These are phyloP conservation scores for Lathyrus oleraceus DNA, from an alignment of 306 rosid genomes.

Conservation along the genomic window DNA sequence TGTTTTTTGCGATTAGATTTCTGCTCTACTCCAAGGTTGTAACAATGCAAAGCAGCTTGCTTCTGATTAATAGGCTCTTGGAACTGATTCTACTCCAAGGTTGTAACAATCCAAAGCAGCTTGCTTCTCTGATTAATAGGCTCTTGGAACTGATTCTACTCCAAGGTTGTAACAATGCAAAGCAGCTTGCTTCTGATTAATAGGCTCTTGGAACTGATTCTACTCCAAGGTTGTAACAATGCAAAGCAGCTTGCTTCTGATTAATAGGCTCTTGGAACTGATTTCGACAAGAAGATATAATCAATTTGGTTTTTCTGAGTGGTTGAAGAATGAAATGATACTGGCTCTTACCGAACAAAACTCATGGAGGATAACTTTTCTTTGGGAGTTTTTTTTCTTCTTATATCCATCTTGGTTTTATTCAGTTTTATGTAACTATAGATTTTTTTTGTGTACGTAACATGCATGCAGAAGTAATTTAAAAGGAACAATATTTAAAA, in stretches of 20 bases:
- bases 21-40: not conserved
- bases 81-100: too few species aligned
- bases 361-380: not conserved
- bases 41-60: constrained; percentile 1
- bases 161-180: constrained; percentile 44
- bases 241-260: not conserved
- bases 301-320: constrained; percentile 8
- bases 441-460: not conserved
- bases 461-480: not conserved
- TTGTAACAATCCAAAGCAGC: too few species aligned
- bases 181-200: constrained; percentile 31
- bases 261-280: constrained; percentile 5
- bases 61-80: constrained; percentile 3
- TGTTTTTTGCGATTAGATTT: constrained; percentile 43
- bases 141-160: too few species aligned
- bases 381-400: not conserved
- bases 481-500: not conserved
- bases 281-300: not conserved
- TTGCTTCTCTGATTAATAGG: too few species aligned
- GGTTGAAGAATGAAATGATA: not conserved
- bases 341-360: not conserved
- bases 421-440: not conserved
- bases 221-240: not conserved
- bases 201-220: too few species aligned
- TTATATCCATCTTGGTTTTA: not conserved